Evolutionary conservation across 768 basidiomycete species (phyloP), one percentile per base, ranked within the genome.

Genomic region (Suillus tomentosus): DNA sequence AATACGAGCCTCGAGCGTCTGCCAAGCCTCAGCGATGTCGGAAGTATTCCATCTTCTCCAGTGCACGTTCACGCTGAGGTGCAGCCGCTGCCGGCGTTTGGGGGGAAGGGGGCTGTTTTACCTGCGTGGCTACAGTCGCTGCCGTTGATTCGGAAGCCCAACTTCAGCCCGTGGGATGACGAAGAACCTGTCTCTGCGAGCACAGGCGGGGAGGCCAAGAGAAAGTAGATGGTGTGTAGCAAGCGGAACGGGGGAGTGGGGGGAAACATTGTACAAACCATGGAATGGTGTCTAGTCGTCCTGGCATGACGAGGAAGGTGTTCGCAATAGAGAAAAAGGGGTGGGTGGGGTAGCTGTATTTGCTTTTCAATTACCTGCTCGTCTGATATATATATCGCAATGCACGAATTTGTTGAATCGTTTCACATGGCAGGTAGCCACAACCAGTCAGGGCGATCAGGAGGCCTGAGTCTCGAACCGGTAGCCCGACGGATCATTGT

Each of bases 81-180:
- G 1, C 70, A 62, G 37, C 61, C 66, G 19, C n/a, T 34, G 55
- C 65, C 56, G 51, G 50, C 45, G 40, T 69, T 73, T 9, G 72
- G 73, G 9, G 69, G 67, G 59, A 74, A 72, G 62, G 69, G 70
- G 14, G 58, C 78, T 59, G 75, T 76, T 19, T 73, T 89, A 60
- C 87, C 88, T n/a, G 81, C 85, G 54, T 90, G 90, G 91, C 73
- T 91, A 65, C 85, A 86, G 68, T 79, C 84, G n/a, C 71, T 90
- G 65, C 87, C 89, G 43, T 81, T 84, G 68, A 80, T 85, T 67
- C 82, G 85, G 65, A 91, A 90, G 77, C 79, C 85, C 64, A 89
- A 88, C 65, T 93, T 92, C 71, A 92, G 90, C 70, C 91, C 91
- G 39, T 92, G 90, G 90, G 91, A 88, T 56, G 90, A 92, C 69